These are phyloP conservation scores for Monosporascus sp. DNA, from an alignment of 2,329 filamentous ascomycete species.

Conservation along the genomic window DNA sequence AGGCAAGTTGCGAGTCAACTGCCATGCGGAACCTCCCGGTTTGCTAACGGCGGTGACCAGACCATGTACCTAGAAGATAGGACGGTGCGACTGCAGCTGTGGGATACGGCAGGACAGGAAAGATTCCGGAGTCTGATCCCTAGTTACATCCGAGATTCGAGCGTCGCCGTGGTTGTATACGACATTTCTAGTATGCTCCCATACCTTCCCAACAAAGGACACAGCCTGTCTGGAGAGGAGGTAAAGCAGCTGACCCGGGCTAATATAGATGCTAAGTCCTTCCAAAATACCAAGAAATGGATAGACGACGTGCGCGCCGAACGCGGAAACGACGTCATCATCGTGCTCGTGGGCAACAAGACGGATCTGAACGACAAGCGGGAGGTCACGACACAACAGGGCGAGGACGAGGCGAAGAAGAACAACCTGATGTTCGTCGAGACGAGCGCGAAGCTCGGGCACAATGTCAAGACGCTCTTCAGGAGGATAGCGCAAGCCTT, in stretches of 20 bases:
- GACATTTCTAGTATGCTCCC: constrained; percentile 75
- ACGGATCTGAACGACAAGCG: constrained; percentile 98
- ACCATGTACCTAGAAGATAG: constrained; percentile 99
- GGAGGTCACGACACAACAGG: constrained; percentile 92
- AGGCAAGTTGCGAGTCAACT: constrained; percentile 51
- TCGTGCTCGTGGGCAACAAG: constrained; percentile 98
- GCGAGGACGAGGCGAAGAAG: constrained; percentile 96
- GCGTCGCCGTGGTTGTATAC: constrained; percentile 96
- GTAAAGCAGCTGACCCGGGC: constrained; percentile 14
- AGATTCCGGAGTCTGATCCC: constrained; percentile 95
- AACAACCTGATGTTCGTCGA: constrained; percentile 99
- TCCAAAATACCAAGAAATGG: constrained; percentile 99
- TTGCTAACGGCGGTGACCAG: constrained; percentile 34
- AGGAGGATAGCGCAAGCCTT: constrained; percentile 96
- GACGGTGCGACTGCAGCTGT: constrained; percentile 93
- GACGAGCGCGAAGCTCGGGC: constrained; percentile 94
- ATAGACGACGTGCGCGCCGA: constrained; percentile 97
- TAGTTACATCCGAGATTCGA: constrained; percentile 97
- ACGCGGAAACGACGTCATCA: constrained; percentile 96
- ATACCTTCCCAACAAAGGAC: neutral
- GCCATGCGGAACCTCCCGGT: neutral
- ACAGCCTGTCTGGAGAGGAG: neutral
- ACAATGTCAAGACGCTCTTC: constrained; percentile 97
- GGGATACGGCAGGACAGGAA: constrained; percentile 98
- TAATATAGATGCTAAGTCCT: constrained; percentile 75